Conservation (phyloP, 2,329 filamentous ascomycete genomes). For the Daldinia sp. region DNA sequence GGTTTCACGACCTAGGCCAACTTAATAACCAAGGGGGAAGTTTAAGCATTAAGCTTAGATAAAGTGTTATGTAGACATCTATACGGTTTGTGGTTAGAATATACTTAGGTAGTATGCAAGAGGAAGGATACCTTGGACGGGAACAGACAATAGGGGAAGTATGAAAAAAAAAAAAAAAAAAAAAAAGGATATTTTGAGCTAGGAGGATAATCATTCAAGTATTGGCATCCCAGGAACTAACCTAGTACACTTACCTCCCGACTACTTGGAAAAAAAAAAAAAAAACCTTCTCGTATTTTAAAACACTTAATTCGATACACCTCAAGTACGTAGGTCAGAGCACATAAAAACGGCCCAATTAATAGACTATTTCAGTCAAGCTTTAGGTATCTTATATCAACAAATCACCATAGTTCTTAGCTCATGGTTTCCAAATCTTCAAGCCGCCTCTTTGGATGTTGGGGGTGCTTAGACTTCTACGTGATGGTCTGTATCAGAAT, state of each 20-base stretch:
- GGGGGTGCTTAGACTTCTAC: neutral
- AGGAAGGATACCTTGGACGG: neutral
- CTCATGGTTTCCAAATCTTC: neutral
- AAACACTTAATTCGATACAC: neutral
- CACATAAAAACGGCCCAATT: neutral
- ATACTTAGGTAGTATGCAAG: too few relatives aligned
- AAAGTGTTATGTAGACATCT: too few relatives aligned
- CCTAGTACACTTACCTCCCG: neutral
- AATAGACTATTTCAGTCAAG: neutral
- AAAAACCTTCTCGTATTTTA: neutral
- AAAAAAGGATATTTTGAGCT: neutral
- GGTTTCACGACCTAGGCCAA: too few relatives aligned
- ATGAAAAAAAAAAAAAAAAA: too few relatives aligned
- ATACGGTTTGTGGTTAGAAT: neutral
- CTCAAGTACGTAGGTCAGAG: neutral
- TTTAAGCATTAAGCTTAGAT: conserved; percentile 10
- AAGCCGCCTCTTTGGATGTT: neutral
- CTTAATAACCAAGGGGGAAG: too few relatives aligned
- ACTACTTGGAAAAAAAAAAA: neutral
- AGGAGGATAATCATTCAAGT: neutral
- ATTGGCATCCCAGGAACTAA: neutral
- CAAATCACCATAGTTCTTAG: neutral
- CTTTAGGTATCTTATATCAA: neutral
- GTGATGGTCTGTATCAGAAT: neutral
- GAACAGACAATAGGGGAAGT: neutral